A percentile compares a stretch with the other conserved stretches of the same genome.
Evolutionary conservation across 2,329 filamentous ascomycete genomes (phyloP).

Genomic region (Fusarium sp.): DNA sequence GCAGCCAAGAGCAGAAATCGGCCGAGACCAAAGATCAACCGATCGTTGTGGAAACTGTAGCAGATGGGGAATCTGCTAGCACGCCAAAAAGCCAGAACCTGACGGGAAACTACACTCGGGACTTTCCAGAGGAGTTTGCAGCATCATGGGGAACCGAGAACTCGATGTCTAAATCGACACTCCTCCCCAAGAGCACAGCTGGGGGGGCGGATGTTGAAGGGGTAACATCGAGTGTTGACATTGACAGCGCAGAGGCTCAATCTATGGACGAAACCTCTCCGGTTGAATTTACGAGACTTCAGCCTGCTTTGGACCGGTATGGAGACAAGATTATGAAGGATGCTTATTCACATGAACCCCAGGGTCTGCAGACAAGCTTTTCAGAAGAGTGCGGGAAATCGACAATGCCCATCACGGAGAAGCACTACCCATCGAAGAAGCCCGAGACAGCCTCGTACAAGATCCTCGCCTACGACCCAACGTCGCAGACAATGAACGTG

Average conservation of each 20-base stretch:
- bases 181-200: slow-evolving; percentile 38
- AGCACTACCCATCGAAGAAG: slow-evolving; percentile 40
- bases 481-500: slow-evolving; percentile 66
- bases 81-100: slow-evolving; percentile 37
- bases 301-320: slow-evolving; percentile 48
- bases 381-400: slow-evolving; percentile 55
- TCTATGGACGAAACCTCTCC: slow-evolving; percentile 59
- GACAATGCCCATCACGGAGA: slow-evolving; percentile 52
- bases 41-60: slow-evolving; percentile 4
- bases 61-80: neutral
- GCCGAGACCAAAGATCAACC: slow-evolving; percentile 24
- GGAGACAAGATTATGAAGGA: slow-evolving; percentile 44
- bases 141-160: slow-evolving; percentile 54
- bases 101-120: slow-evolving; percentile 62
- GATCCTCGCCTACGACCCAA: slow-evolving; percentile 74
- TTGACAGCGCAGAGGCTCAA: slow-evolving; percentile 47
- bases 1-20: slow-evolving; percentile 27
- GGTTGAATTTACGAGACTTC: slow-evolving; percentile 38
- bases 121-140: slow-evolving; percentile 66
- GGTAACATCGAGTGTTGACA: slow-evolving; percentile 20
- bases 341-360: slow-evolving; percentile 57
- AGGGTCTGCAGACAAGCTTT: slow-evolving; percentile 63
- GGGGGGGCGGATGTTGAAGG: neutral
- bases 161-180: slow-evolving; percentile 41
- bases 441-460: slow-evolving; percentile 61